Conservation (phyloP, 129 eudicot genomes). For the Centaurea solstitialis region DNA sequence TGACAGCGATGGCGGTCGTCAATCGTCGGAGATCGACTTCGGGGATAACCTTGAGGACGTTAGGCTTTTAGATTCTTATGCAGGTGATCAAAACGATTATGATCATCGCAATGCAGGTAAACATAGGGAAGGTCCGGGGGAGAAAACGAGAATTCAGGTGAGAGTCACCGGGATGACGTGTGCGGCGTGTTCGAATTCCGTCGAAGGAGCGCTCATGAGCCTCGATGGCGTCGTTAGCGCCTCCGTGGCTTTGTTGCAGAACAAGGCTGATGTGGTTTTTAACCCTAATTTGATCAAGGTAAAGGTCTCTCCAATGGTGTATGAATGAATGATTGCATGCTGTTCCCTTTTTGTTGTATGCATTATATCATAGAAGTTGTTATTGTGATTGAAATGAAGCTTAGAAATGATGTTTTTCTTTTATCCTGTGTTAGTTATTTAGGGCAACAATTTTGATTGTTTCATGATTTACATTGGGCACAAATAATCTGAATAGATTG, state of each 20-base stretch:
- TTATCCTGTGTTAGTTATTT: neutral
- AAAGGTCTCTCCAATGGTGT: too few relatives aligned
- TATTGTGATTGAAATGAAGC: slow-evolving; percentile 5
- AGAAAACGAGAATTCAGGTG: slow-evolving; percentile 54
- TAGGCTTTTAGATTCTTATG: slow-evolving; percentile 60
- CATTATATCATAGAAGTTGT: neutral
- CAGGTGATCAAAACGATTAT: neutral
- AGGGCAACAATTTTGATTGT: neutral
- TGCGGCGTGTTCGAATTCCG: slow-evolving; percentile 85
- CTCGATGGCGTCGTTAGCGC: slow-evolving; percentile 67
- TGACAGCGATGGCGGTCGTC: slow-evolving; percentile 20
- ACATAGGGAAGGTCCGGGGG: neutral
- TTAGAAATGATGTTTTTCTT: neutral
- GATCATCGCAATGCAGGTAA: slow-evolving; percentile 12
- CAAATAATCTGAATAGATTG: neutral
- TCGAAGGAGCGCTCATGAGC: slow-evolving; percentile 67
- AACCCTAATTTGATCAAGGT: slow-evolving; percentile 57
- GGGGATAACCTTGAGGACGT: slow-evolving; percentile 55
- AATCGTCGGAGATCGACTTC: slow-evolving; percentile 33
- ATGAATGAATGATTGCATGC: neutral
- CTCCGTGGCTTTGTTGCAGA: slow-evolving; percentile 83
- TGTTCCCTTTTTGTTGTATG: neutral
- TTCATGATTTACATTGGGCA: neutral
- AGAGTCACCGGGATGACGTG: slow-evolving; percentile 90
- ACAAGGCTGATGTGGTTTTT: slow-evolving; percentile 65